Base-by-base conservation (phyloP, 169 alveolate species). In the Eimeria falciformis region DNA sequence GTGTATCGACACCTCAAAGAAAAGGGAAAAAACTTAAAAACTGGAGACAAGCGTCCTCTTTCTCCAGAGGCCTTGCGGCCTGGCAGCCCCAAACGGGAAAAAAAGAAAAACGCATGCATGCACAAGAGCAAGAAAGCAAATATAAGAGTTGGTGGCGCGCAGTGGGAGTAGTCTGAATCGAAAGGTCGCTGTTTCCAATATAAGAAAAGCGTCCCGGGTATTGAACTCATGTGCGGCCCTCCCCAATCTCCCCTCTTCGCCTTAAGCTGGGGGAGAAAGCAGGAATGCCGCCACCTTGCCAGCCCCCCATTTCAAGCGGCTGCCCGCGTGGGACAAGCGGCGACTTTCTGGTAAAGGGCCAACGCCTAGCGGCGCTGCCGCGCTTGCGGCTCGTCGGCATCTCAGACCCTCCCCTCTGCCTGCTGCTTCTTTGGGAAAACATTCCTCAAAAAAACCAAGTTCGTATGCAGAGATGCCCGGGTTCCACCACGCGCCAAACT, bases 361-460 rank as follows among this genome's bases (percentile, higher is more conserved):
- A 25, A 68, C 53, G 81, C 81, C 40, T 25, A 27, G 46, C 47
- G 62, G 53, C 53, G 81, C 47, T 25, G 40, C 81, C 81, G 81
- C 81, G 43, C 81, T 68, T 12, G 81, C 81, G 25, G 81, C 40
- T 11, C 3, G n/a, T 12, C 12, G 81, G 81, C 81, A 68, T 68
- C 81, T 33, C 81, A 68, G 81, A 68, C 81, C 81, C 81, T 68
- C 81, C 81, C 81, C 81, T 68, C 81, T 68, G 81, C 81, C 11
- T 25, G 12, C n/a, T 9, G 81, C 81, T 68, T 14, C 47, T 11
- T 21, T 12, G 14, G 81, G 14, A 9, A 12, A 14, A 43, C 53
- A 7, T 0, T 11, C 21, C 81, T 17, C 47, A 7, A 47, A 43
- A 68, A n/a, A 43, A n/a, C 43, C 81, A 17, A 17, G 47, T 68